Percentiles rank a stretch among this genome's conserved stretches.
Evolutionary conservation across 768 basidiomycete species (phyloP).

Genomic region (Boletus pseudo-olivaceus): DNA sequence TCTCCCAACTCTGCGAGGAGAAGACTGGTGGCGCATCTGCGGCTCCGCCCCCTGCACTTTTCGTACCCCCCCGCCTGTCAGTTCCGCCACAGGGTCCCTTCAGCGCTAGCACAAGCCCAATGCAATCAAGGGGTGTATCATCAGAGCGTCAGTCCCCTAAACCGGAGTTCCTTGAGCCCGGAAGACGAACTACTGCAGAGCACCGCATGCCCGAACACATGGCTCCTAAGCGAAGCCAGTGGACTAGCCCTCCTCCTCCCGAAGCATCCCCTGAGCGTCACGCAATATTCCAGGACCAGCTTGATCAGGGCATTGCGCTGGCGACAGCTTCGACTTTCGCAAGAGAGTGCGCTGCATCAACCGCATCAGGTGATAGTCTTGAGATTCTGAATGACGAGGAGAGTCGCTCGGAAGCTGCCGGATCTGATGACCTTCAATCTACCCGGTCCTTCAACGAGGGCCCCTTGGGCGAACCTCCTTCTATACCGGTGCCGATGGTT

Average conservation of each 20-base stretch:
- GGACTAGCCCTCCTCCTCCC: slow-evolving; percentile 83
- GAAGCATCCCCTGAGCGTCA: slow-evolving; percentile 68
- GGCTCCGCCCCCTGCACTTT: slow-evolving; percentile 39
- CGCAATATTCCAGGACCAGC: slow-evolving; percentile 60
- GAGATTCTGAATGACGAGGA: slow-evolving; percentile 70
- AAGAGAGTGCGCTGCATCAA: slow-evolving; percentile 48
- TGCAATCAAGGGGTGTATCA: slow-evolving; percentile 44
- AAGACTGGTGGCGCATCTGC: slow-evolving; percentile 51
- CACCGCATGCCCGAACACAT: slow-evolving; percentile 60
- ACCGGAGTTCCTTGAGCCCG: slow-evolving; percentile 45
- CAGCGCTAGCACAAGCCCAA: slow-evolving; percentile 58
- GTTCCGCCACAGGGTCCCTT: slow-evolving; percentile 69
- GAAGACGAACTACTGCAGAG: slow-evolving; percentile 30
- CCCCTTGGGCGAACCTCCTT: slow-evolving; percentile 18
- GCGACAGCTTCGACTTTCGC: slow-evolving; percentile 64
- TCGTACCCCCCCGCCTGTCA: slow-evolving; percentile 44
- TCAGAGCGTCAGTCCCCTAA: slow-evolving; percentile 53
- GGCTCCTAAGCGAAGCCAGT: slow-evolving; percentile 76
- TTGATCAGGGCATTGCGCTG: slow-evolving; percentile 62
- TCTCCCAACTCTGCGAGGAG: slow-evolving; percentile 91
- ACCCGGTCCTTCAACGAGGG: slow-evolving; percentile 63
- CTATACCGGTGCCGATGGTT: slow-evolving; percentile 9
- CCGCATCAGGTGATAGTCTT: slow-evolving; percentile 55
- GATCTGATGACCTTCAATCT: slow-evolving; percentile 69
- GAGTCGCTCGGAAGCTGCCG: slow-evolving; percentile 51